Base-by-base conservation (phyloP, 306 rosid genomes). In the Datisca glomerata region DNA sequence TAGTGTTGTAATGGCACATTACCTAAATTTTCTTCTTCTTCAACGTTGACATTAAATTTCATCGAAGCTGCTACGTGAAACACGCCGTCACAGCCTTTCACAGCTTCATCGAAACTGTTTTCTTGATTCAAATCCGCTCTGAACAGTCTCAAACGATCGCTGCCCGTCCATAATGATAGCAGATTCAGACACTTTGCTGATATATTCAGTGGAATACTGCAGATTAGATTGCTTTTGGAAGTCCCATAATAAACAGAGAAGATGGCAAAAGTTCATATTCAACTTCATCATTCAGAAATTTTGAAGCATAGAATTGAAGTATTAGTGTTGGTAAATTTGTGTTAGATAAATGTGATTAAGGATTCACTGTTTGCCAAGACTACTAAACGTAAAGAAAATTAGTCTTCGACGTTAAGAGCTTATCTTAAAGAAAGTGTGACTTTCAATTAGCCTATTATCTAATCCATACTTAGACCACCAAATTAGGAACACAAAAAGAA, bases 1-100 rank as follows among this genome's bases (percentile, higher is more conserved):
- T 6, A 28, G 7, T 6, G 11, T 28, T 28, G 11, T 28, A 31
- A 31, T 8, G n/a, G 2, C 13, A 10, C 4, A 2, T 56, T 77
- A 80, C 89, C 96, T 12, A 57, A 64, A 55, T 80, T 63, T 8
- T 77, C 57, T 55, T 69, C 52, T 6, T 21, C 36, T 31, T 31
- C 13, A 1, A 8, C n/a, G 36, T 17, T 18, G 32, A 72, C 61
- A 57, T 36, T 64, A 51, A 77, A 77, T 39, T 65, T 47, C 93
- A 85, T 80, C 23, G 89, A 63, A 48, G 93, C 80, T 16, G 96
- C 93, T 15, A 77, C 85, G 36, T 78, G 93, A 23, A 74, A 80
- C 8, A 85, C 85, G 1, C 93, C 96, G 40, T 53, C 60, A 20
- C 85, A 80, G 10, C 78, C 89, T 47, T 64, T 59, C 21, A 85